Conservation (phyloP, 2,329 filamentous ascomycete genomes). For the Elsinoe batatas region DNA sequence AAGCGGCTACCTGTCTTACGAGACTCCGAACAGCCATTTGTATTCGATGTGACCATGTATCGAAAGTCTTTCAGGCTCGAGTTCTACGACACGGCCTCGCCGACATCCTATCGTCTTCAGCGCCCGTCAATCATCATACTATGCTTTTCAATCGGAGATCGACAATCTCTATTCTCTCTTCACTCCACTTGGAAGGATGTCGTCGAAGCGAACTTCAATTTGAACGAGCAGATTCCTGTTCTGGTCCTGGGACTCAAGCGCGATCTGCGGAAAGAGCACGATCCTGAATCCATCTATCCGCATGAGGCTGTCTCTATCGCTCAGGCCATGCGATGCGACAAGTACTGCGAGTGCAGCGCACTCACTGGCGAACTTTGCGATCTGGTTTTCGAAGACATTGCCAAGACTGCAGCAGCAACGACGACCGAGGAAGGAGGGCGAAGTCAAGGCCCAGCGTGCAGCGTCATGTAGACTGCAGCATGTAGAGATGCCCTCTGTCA, state of each 20-base stretch:
- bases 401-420: constrained; percentile 47
- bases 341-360: constrained; percentile 54
- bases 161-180: constrained; percentile 40
- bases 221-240: constrained; percentile 43
- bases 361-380: constrained; percentile 49
- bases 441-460: constrained; percentile 32
- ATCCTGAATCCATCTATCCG: constrained; percentile 38
- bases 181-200: constrained; percentile 35
- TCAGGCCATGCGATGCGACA: constrained; percentile 51
- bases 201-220: constrained; percentile 44
- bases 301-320: constrained; percentile 41
- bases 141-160: constrained; percentile 49
- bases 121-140: constrained; percentile 47
- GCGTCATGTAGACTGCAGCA: constrained; percentile 29
- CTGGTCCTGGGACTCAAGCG: constrained; percentile 51
- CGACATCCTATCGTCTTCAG: constrained; percentile 48
- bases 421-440: constrained; percentile 46
- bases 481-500: neutral
- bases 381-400: constrained; percentile 52
- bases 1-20: constrained; percentile 35
- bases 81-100: constrained; percentile 48
- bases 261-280: constrained; percentile 42
- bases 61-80: constrained; percentile 45
- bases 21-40: constrained; percentile 49
- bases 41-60: constrained; percentile 49